Evolutionary conservation across 306 rosid genomes (phyloP).

Genomic region (Vicia faba): DNA sequence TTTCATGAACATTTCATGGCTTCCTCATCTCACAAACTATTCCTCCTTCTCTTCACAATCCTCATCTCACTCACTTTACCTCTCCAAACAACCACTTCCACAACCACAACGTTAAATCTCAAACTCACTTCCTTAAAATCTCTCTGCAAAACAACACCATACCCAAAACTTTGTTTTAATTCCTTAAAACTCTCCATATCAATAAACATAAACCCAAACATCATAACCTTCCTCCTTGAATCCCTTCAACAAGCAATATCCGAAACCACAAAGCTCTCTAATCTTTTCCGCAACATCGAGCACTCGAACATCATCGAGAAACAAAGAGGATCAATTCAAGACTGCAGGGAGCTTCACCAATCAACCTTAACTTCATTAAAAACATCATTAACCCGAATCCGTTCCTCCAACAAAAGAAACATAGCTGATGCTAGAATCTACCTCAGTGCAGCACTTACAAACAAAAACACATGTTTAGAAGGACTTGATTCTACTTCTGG

Average conservation of each 20-base stretch:
- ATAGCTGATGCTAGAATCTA: slow-evolving; percentile 60
- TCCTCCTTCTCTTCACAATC: slow-evolving; percentile 39
- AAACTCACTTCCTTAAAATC: slow-evolving; percentile 54
- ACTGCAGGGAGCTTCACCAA: slow-evolving; percentile 70
- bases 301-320: slow-evolving; percentile 59
- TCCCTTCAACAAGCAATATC: slow-evolving; percentile 65
- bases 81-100: slow-evolving; percentile 37
- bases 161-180: slow-evolving; percentile 65
- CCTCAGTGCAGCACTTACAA: slow-evolving; percentile 84
- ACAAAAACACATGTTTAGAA: slow-evolving; percentile 85
- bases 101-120: slow-evolving; percentile 35
- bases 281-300: slow-evolving; percentile 44
- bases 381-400: slow-evolving; percentile 58
- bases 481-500: slow-evolving; percentile 80
- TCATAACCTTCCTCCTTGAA: slow-evolving; percentile 60
- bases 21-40: slow-evolving; percentile 40
- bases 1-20: slow-evolving; percentile 50
- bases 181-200: slow-evolving; percentile 75
- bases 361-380: slow-evolving; percentile 58
- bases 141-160: slow-evolving; percentile 64
- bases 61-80: slow-evolving; percentile 34
- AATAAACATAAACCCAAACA: slow-evolving; percentile 65
- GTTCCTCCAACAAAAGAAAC: slow-evolving; percentile 26
- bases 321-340: slow-evolving; percentile 68
- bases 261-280: slow-evolving; percentile 65